Evolutionary conservation across 306 rosid species (phyloP).

Genomic region (Phaseolus lunatus): DNA sequence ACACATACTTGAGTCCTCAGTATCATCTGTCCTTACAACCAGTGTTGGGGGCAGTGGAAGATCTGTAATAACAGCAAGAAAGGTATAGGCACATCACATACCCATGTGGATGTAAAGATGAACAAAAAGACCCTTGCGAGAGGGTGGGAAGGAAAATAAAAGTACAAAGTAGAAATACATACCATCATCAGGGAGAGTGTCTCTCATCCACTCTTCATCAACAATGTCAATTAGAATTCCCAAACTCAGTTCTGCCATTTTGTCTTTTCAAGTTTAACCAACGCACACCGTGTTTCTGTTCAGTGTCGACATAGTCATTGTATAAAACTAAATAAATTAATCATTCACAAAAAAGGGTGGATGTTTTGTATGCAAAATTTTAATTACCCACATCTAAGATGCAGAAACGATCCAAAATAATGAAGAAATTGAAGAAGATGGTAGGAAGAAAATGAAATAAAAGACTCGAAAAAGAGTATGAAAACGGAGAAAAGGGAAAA

Average conservation of each 20-base stretch:
- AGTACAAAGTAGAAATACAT: background rate
- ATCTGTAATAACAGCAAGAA: slow-evolving; percentile 54
- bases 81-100: slow-evolving; percentile 22
- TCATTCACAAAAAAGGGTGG: background rate
- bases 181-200: slow-evolving; percentile 89
- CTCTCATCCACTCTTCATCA: slow-evolving; percentile 94
- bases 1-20: slow-evolving; percentile 78
- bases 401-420: background rate
- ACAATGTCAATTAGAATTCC: slow-evolving; percentile 77
- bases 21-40: slow-evolving; percentile 76
- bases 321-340: background rate
- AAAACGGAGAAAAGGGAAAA: no score
- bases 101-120: background rate
- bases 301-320: background rate
- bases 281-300: background rate
- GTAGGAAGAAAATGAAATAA: background rate
- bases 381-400: background rate
- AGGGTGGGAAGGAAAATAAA: background rate
- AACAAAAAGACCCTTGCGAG: slow-evolving; percentile 13
- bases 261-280: slow-evolving; percentile 5
- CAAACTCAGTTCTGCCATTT: slow-evolving; percentile 73
- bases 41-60: slow-evolving; percentile 79
- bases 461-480: no score
- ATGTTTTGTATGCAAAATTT: background rate
- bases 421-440: background rate